Evolutionary conservation across 2,329 filamentous ascomycete species (phyloP).

Genomic region (Aspergillus ruber): DNA sequence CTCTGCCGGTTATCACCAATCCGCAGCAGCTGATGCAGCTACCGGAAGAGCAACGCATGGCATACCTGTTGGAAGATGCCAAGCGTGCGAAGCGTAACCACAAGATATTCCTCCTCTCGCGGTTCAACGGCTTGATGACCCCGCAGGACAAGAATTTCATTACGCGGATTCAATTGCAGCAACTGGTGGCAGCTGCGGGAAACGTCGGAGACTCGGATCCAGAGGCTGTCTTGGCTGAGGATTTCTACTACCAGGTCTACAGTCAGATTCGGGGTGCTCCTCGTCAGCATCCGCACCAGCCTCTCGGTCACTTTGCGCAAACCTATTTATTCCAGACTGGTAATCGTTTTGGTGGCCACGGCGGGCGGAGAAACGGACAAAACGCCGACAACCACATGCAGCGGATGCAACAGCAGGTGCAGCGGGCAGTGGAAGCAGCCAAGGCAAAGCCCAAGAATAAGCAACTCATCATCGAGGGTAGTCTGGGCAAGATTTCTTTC

Average conservation of each 20-base stretch:
- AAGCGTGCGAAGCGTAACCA: conserved; percentile 95
- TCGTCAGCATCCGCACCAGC: conserved; percentile 85
- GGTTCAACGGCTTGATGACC: conserved; percentile 96
- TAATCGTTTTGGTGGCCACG: conserved; percentile 63
- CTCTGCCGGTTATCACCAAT: conserved; percentile 55
- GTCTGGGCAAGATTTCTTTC: conserved; percentile 95
- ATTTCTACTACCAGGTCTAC: conserved; percentile 98
- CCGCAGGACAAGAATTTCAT: conserved; percentile 99
- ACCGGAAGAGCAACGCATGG: conserved; percentile 74
- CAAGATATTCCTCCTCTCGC: conserved; percentile 89
- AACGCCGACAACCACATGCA: conserved; percentile 96
- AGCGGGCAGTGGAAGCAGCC: conserved; percentile 91
- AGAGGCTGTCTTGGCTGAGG: conserved; percentile 77
- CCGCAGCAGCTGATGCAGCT: conserved; percentile 69
- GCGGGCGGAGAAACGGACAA: conserved; percentile 64
- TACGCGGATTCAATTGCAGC: conserved; percentile 92
- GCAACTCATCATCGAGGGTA: conserved; percentile 91
- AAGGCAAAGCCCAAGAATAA: conserved; percentile 98
- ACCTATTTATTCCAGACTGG: conserved; percentile 96
- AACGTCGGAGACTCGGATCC: conserved; percentile 73
- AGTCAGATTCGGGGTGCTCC: conserved; percentile 87
- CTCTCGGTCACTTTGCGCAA: conserved; percentile 91
- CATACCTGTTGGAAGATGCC: conserved; percentile 82
- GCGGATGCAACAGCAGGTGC: conserved; percentile 98
- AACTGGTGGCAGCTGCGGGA: conserved; percentile 86